Conservation (phyloP, 2,329 filamentous ascomycete species). For the Ceratocystis huliohia region DNA sequence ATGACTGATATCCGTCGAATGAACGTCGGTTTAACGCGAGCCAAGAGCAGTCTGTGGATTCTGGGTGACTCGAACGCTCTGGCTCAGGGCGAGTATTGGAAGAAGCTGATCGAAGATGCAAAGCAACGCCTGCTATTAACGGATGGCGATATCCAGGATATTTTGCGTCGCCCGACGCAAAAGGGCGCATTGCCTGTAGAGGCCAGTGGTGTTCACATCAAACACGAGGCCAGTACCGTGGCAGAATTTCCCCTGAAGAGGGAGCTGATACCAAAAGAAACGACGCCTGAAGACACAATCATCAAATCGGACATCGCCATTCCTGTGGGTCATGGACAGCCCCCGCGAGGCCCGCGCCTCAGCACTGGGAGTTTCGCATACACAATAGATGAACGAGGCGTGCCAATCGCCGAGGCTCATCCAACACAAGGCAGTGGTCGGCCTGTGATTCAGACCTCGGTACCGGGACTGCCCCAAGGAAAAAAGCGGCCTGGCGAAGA, state of each 20-base stretch:
- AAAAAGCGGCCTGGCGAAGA: constrained; percentile 36
- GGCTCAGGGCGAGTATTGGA: constrained; percentile 82
- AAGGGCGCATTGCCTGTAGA: constrained; percentile 26
- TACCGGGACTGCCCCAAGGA: constrained; percentile 23
- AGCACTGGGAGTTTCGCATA: constrained; percentile 5
- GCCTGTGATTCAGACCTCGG: constrained; percentile 33
- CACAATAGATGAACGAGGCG: constrained; percentile 19
- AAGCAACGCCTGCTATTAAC: constrained; percentile 64
- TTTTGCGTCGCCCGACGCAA: constrained; percentile 36
- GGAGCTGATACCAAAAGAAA: not conserved
- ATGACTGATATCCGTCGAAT: constrained; percentile 96
- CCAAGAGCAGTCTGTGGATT: constrained; percentile 93
- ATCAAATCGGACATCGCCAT: constrained; percentile 6
- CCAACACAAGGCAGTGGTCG: constrained; percentile 25
- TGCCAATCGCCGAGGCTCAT: constrained; percentile 21
- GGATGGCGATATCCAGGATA: constrained; percentile 43
- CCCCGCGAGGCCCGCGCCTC: not conserved
- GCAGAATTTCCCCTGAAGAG: not conserved
- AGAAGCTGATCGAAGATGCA: constrained; percentile 71
- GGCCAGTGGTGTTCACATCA: constrained; percentile 14
- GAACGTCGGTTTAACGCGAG: constrained; percentile 96
- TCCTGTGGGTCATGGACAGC: constrained; percentile 15
- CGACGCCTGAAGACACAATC: not conserved
- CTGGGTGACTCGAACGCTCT: constrained; percentile 83
- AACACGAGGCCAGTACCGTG: not conserved